Conservation (phyloP, 2,329 filamentous ascomycete species). For the Orbilia ellipsospora region DNA sequence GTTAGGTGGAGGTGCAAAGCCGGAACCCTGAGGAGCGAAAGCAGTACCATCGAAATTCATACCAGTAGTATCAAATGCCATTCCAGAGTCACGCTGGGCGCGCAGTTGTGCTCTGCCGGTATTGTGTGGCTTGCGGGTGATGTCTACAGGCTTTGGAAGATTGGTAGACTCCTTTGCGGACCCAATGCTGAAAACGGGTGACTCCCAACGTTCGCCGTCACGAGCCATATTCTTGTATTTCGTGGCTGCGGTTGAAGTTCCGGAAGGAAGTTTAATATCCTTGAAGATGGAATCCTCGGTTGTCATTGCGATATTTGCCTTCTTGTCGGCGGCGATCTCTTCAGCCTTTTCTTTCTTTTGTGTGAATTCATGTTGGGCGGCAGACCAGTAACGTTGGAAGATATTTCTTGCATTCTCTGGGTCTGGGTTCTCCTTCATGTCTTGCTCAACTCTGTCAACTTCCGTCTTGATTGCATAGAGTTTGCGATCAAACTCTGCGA, state of each 20-base stretch:
- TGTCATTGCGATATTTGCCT: conserved; percentile 85
- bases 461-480: conserved; percentile 81
- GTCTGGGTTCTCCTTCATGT: conserved; percentile 71
- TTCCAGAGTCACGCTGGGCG: conserved; percentile 41
- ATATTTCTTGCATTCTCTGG: conserved; percentile 80
- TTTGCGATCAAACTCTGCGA: conserved; percentile 74
- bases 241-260: conserved; percentile 91
- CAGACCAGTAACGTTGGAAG: conserved; percentile 83
- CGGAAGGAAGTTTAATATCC: conserved; percentile 83
- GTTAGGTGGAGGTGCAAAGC: neutral
- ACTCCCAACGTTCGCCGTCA: conserved; percentile 95
- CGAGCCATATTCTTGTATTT: conserved; percentile 88
- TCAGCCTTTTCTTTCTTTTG: conserved; percentile 83
- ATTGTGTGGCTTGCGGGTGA: conserved; percentile 71
- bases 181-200: conserved; percentile 90
- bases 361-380: conserved; percentile 77
- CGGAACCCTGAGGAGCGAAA: conserved; percentile 6
- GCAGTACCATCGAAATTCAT: conserved; percentile 34
- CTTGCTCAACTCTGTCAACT: conserved; percentile 76
- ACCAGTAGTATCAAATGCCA: conserved; percentile 39
- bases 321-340: conserved; percentile 71
- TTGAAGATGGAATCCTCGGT: conserved; percentile 93
- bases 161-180: conserved; percentile 76
- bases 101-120: conserved; percentile 60
- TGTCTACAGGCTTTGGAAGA: conserved; percentile 70